Percentiles rank a stretch among this genome's conserved stretches.
Evolutionary conservation across 2,329 filamentous ascomycete genomes (phyloP).

Genomic region (Penicillium digitatum): DNA sequence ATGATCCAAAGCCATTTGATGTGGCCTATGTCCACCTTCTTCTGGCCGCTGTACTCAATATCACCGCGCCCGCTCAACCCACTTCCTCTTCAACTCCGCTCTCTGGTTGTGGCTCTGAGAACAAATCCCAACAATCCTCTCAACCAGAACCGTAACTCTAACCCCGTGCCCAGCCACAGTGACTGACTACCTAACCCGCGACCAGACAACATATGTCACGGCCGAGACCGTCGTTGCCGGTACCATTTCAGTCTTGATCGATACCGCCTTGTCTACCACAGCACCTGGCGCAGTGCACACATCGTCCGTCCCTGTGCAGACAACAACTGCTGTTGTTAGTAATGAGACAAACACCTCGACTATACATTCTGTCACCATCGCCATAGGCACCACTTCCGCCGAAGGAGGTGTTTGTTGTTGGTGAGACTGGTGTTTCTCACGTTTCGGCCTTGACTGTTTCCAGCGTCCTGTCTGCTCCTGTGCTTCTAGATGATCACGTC

Average conservation of each 20-base stretch:
- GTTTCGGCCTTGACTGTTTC: neutral
- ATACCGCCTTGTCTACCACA: neutral
- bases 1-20: neutral
- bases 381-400: neutral
- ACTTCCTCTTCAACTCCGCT: neutral
- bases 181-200: slow-evolving; percentile 14
- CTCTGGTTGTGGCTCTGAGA: neutral
- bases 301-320: neutral
- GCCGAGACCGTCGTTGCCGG: slow-evolving; percentile 22
- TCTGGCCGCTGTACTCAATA: neutral
- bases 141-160: slow-evolving; percentile 12
- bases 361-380: neutral
- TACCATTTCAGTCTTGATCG: slow-evolving; percentile 6
- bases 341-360: neutral
- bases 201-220: slow-evolving; percentile 11
- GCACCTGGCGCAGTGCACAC: neutral
- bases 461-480: neutral
- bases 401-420: neutral
- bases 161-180: slow-evolving; percentile 16
- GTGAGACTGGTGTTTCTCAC: neutral
- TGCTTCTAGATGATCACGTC: no score
- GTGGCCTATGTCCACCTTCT: slow-evolving; percentile 5
- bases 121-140: slow-evolving; percentile 11
- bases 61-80: neutral
- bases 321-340: neutral